Conservation (phyloP, 1,284 basidiomycete genomes). For the Coniferiporia weirii region DNA sequence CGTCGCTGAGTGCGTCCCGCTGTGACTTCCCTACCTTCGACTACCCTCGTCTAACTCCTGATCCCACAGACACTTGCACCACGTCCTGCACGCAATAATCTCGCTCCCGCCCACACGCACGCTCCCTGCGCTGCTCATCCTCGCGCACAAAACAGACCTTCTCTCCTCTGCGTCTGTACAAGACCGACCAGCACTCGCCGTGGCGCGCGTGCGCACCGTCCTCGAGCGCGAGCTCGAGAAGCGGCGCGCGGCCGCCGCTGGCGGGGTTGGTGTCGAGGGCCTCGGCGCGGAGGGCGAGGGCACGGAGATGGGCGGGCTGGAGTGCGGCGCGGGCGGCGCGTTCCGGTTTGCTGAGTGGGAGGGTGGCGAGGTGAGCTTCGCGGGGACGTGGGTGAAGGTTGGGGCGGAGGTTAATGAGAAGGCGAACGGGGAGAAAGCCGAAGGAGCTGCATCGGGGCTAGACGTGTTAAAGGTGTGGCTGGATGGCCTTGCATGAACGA, state of each 20-base stretch:
- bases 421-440: conserved; percentile 30
- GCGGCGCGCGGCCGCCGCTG: conserved; percentile 53
- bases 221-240: conserved; percentile 80
- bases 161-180: conserved; percentile 38
- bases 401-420: conserved; percentile 23
- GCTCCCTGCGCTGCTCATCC: conserved; percentile 54
- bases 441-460: conserved; percentile 34
- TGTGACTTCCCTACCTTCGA: not conserved
- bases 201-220: conserved; percentile 64
- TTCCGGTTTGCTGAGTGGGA: conserved; percentile 78
- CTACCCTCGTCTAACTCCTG: conserved; percentile 1
- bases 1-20: conserved; percentile 67
- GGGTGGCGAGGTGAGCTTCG: conserved; percentile 64
- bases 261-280: conserved; percentile 63
- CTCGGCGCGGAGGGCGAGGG: conserved; percentile 59
- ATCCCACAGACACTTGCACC: conserved; percentile 58
- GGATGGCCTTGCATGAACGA: conserved; percentile 29
- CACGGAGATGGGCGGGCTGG: conserved; percentile 57
- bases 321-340: conserved; percentile 44
- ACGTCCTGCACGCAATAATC: conserved; percentile 59
- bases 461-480: conserved; percentile 46
- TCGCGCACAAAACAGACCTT: conserved; percentile 73
- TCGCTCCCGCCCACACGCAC: conserved; percentile 64
- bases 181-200: conserved; percentile 43
- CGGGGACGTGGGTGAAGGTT: conserved; percentile 52